Evolutionary conservation across 108 stramenopile species (phyloP).

Genomic region (Ochromonas danica): DNA sequence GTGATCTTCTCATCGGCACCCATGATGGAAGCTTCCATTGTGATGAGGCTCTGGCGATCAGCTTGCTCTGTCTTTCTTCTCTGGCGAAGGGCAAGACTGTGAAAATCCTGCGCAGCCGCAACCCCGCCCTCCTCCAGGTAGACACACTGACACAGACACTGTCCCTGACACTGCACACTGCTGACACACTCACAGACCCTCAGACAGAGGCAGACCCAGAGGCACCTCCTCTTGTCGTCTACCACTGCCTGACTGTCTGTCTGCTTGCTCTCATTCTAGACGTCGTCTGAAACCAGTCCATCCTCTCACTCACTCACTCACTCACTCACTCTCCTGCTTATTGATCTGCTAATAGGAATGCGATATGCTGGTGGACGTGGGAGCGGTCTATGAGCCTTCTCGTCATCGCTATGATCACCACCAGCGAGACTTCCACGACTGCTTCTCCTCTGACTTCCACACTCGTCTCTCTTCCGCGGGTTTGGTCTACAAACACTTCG

Average conservation of each 20-base stretch:
- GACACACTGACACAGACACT: not conserved
- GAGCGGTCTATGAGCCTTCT: constrained; percentile 83
- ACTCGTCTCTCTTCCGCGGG: constrained; percentile 85
- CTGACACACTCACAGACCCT: too few species aligned
- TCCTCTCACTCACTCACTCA: not conserved
- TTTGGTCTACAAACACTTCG: constrained; percentile 94
- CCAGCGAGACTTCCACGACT: constrained; percentile 86
- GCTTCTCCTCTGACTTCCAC: constrained; percentile 71
- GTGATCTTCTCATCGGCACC: constrained; percentile 75
- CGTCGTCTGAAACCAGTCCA: too few species aligned
- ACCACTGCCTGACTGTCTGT: too few species aligned
- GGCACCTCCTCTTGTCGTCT: too few species aligned
- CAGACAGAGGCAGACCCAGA: too few species aligned
- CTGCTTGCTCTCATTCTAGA: too few species aligned
- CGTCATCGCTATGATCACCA: constrained; percentile 90
- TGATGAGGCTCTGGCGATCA: constrained; percentile 85
- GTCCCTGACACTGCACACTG: too few species aligned
- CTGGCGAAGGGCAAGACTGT: not conserved
- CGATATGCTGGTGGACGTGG: constrained; percentile 94
- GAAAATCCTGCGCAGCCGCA: constrained; percentile 83
- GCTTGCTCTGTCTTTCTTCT: constrained; percentile 58
- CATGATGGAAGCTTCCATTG: constrained; percentile 91
- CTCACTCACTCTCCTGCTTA: too few species aligned
- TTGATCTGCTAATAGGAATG: constrained; percentile 49
- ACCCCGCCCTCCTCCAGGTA: constrained; percentile 60